phyloP scores from a whole-genome alignment of 306 rosid genomes.

The Cyamopsis tetragonoloba region DNA sequence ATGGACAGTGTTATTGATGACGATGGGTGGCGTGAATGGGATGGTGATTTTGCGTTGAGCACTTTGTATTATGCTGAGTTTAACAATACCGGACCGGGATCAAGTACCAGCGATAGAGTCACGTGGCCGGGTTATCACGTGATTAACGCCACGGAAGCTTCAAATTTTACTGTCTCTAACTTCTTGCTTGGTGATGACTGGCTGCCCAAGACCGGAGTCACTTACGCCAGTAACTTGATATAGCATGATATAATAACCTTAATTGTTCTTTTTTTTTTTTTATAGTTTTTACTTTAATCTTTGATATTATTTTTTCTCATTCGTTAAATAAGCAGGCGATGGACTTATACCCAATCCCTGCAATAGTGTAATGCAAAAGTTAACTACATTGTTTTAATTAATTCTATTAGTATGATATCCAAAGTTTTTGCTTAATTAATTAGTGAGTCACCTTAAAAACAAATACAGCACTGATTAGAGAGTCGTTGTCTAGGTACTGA shows the following conservation, averaged over 20 bases:
- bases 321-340: background rate
- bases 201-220: constrained; percentile 66
- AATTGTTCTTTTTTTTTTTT: background rate
- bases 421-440: too few relatives aligned
- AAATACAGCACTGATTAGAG: too few relatives aligned
- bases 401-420: background rate
- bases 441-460: too few relatives aligned
- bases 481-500: too few relatives aligned
- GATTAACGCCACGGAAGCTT: constrained; percentile 45
- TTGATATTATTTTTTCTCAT: background rate
- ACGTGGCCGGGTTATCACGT: constrained; percentile 59
- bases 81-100: constrained; percentile 60
- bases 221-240: constrained; percentile 34
- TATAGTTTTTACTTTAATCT: background rate
- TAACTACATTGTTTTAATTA: background rate
- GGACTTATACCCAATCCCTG: background rate
- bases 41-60: constrained; percentile 50
- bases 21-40: constrained; percentile 67
- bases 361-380: background rate
- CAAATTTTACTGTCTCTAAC: constrained; percentile 50
- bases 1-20: constrained; percentile 40
- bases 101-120: constrained; percentile 46
- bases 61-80: constrained; percentile 67
- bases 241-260: background rate
- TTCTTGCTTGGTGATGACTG: constrained; percentile 59